These are phyloP conservation scores for Pythium scleroteichum DNA, from an alignment of 352 stramenopile species.

Conservation along the genomic window DNA sequence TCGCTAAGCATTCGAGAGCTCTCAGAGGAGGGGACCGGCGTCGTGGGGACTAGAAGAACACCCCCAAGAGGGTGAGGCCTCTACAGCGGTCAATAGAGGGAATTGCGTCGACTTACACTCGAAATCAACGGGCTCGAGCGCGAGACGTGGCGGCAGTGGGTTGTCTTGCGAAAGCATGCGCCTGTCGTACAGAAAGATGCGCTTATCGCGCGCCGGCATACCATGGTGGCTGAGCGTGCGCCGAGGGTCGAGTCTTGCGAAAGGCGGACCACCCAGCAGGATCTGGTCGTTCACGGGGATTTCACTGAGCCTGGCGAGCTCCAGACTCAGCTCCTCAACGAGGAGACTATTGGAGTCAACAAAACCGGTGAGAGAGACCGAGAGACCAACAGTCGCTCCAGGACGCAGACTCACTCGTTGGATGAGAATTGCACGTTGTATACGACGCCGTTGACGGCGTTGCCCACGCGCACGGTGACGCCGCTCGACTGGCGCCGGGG, in stretches of 20 bases:
- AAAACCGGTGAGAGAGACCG: not conserved
- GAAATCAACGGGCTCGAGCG: conserved; percentile 48
- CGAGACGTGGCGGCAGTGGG: conserved; percentile 31
- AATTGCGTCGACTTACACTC: conserved; percentile 25
- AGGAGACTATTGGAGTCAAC: conserved; percentile 49
- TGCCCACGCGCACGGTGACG: conserved; percentile 36
- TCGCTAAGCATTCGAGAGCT: conserved; percentile 71
- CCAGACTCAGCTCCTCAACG: conserved; percentile 69
- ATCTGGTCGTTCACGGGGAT: conserved; percentile 77
- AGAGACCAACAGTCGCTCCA: too few relatives aligned
- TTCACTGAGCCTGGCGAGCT: conserved; percentile 54
- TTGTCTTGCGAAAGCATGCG: conserved; percentile 74
- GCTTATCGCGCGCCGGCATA: conserved; percentile 54
- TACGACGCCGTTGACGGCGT: conserved; percentile 30
- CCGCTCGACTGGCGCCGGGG: conserved; percentile 19
- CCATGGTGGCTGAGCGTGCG: conserved; percentile 71
- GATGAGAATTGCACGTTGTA: conserved; percentile 29
- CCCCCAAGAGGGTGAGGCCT: conserved; percentile 12
- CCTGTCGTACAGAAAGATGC: conserved; percentile 83
- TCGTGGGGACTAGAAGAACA: conserved; percentile 45
- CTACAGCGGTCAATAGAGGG: not conserved
- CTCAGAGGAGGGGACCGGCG: conserved; percentile 60
- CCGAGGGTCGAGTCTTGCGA: conserved; percentile 68
- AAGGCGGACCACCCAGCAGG: conserved; percentile 75
- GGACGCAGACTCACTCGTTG: conserved; percentile 43